Evolutionary conservation across 768 basidiomycete species (phyloP).

Genomic region (Leucosporidium scottii): DNA sequence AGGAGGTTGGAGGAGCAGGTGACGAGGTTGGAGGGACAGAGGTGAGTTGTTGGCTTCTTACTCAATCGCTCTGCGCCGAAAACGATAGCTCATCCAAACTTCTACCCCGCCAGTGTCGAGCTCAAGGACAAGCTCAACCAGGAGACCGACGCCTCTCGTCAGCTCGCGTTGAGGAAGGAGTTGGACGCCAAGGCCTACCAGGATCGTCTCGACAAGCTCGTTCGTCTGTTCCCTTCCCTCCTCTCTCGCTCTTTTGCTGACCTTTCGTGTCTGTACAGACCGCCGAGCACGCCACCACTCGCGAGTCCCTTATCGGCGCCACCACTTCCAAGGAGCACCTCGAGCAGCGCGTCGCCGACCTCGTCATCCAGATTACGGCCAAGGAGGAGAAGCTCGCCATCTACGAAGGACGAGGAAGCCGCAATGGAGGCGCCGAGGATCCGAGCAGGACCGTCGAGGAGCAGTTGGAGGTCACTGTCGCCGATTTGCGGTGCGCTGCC

Average conservation of each 20-base stretch:
- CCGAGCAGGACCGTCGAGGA: slow-evolving; percentile 57
- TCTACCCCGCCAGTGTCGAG: slow-evolving; percentile 58
- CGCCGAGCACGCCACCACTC: slow-evolving; percentile 53
- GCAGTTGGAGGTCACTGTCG: slow-evolving; percentile 74
- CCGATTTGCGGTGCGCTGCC: slow-evolving; percentile 62
- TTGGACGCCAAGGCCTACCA: slow-evolving; percentile 71
- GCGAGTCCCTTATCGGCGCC: slow-evolving; percentile 49
- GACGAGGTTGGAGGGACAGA: slow-evolving; percentile 68
- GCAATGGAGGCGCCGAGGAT: slow-evolving; percentile 36
- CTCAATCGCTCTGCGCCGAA: no score
- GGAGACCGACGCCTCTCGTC: slow-evolving; percentile 68
- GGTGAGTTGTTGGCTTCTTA: slow-evolving; percentile 48
- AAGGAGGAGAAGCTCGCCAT: slow-evolving; percentile 78
- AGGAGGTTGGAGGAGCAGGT: slow-evolving; percentile 71
- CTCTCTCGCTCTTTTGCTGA: neutral
- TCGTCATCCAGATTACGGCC: slow-evolving; percentile 60
- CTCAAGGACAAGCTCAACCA: slow-evolving; percentile 60
- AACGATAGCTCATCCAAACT: neutral
- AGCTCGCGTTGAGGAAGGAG: slow-evolving; percentile 69
- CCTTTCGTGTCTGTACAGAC: neutral
- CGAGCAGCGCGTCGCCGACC: slow-evolving; percentile 61
- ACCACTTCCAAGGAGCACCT: slow-evolving; percentile 43
- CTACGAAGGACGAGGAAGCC: slow-evolving; percentile 61
- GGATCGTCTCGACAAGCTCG: slow-evolving; percentile 60
- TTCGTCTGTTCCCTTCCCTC: slow-evolving; percentile 43